Evolutionary conservation across 2,329 filamentous ascomycete species (phyloP).

Genomic region (Fusarium sp.): DNA sequence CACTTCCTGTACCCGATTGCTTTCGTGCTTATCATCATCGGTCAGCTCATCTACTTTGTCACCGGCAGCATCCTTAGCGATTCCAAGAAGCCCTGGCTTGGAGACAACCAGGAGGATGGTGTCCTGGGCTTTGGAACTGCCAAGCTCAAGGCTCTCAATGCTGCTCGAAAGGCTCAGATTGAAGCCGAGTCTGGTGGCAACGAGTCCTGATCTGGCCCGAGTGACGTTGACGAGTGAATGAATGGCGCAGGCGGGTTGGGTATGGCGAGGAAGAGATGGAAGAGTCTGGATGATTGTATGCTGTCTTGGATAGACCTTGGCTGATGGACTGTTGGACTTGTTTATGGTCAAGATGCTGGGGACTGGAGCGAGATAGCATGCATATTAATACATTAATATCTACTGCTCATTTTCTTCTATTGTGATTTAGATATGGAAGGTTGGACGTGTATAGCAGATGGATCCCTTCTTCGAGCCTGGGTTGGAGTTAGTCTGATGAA

Average conservation of each 20-base stretch:
- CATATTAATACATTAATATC: conserved; percentile 14
- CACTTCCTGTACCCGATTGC: conserved; percentile 96
- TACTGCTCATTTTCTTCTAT: neutral
- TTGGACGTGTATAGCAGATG: conserved; percentile 19
- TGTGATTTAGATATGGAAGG: neutral
- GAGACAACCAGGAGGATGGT: conserved; percentile 84
- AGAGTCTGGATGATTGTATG: neutral
- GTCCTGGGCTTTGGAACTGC: conserved; percentile 87
- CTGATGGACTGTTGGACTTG: neutral
- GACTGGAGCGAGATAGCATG: neutral
- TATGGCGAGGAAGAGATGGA: neutral
- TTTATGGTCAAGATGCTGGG: neutral
- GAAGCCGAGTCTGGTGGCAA: conserved; percentile 45
- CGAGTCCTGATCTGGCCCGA: neutral
- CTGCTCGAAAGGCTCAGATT: conserved; percentile 57
- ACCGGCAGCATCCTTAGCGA: conserved; percentile 86
- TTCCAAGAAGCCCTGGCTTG: conserved; percentile 94
- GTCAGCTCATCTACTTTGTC: conserved; percentile 88
- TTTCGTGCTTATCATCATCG: conserved; percentile 90
- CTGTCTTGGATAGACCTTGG: neutral
- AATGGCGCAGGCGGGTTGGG: neutral
- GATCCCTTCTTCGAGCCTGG: conserved; percentile 9
- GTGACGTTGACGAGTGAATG: neutral
- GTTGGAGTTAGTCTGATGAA: neutral
- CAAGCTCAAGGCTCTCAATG: conserved; percentile 77